Evolutionary conservation across 495 filamentous ascomycete genomes (phyloP).

Genomic region (Aspergillus diversus): DNA sequence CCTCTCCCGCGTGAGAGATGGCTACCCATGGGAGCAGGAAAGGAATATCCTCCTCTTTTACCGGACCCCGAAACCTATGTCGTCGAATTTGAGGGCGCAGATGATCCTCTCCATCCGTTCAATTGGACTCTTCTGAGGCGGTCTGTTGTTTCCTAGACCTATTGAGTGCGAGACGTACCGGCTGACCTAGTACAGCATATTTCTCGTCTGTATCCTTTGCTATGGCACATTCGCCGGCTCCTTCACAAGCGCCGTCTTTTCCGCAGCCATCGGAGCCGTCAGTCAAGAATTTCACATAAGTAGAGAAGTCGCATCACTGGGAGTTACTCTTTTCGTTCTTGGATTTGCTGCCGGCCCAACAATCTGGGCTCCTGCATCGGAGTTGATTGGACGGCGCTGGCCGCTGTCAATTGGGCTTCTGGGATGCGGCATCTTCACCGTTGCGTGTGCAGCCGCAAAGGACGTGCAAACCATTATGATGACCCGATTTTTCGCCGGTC

Average conservation of each 20-base stretch:
- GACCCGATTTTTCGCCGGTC: constrained; percentile 53
- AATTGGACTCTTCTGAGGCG: constrained; percentile 50
- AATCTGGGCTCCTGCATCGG: constrained; percentile 71
- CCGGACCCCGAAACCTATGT: constrained; percentile 48
- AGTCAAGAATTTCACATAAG: constrained; percentile 50
- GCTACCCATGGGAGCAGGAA: constrained; percentile 34
- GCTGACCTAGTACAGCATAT: constrained; percentile 25
- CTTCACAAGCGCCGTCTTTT: constrained; percentile 58
- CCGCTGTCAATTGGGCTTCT: constrained; percentile 57
- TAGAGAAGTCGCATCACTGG: constrained; percentile 53
- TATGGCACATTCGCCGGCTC: constrained; percentile 55
- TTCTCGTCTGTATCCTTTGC: constrained; percentile 42
- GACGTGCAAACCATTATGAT: constrained; percentile 60
- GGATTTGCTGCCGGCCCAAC: constrained; percentile 58
- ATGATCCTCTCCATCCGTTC: constrained; percentile 56
- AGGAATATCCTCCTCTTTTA: constrained; percentile 46
- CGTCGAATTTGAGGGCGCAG: constrained; percentile 55
- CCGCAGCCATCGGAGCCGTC: constrained; percentile 48
- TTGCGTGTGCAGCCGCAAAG: constrained; percentile 59
- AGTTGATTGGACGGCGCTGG: constrained; percentile 68
- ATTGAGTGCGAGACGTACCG: neutral
- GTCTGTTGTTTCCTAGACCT: constrained; percentile 31
- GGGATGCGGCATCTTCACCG: constrained; percentile 57
- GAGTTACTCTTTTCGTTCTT: constrained; percentile 58
- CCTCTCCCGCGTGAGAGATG: constrained; percentile 27